Evolutionary conservation across 1,139 yeast genomes (phyloP).

Genomic region (Keqinozyma sinolaborantium): DNA sequence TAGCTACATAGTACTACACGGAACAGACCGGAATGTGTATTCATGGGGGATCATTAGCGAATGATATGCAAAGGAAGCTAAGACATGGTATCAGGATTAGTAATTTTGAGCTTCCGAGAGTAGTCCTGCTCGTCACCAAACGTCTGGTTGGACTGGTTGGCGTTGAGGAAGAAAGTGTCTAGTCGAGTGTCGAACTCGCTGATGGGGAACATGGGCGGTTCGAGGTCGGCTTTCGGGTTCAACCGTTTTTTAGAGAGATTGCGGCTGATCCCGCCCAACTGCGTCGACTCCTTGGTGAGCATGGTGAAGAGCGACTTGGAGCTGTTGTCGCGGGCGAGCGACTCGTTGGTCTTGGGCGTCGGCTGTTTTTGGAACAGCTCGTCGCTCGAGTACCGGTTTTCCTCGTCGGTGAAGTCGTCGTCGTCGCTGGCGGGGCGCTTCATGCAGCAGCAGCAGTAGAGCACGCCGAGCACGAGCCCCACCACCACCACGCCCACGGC

Average conservation of each 20-base stretch:
- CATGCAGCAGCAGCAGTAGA: slow-evolving; percentile 37
- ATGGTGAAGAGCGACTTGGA: slow-evolving; percentile 31
- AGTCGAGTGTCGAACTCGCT: slow-evolving; percentile 39
- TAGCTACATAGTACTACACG: not conserved
- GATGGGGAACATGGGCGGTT: slow-evolving; percentile 33
- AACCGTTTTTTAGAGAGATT: slow-evolving; percentile 32
- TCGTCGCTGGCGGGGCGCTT: slow-evolving; percentile 15
- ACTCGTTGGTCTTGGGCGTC: slow-evolving; percentile 5
- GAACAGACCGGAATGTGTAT: not conserved
- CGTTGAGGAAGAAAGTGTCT: slow-evolving; percentile 54
- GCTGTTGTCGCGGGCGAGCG: slow-evolving; percentile 28
- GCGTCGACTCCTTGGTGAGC: slow-evolving; percentile 20
- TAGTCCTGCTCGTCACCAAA: slow-evolving; percentile 74
- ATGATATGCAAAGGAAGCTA: slow-evolving; percentile 1
- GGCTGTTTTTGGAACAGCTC: slow-evolving; percentile 10
- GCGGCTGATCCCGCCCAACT: slow-evolving; percentile 24
- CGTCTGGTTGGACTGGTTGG: slow-evolving; percentile 57
- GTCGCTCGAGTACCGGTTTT: slow-evolving; percentile 22
- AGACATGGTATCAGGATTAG: slow-evolving; percentile 48
- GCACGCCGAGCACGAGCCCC: slow-evolving; percentile 30
- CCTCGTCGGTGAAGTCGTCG: slow-evolving; percentile 37
- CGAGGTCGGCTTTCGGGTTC: slow-evolving; percentile 7
- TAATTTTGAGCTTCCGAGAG: slow-evolving; percentile 63
- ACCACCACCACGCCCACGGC: slow-evolving; percentile 59
- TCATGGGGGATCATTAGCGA: not conserved